phyloP scores from a whole-genome alignment of 352 stramenopile species.

The Phytophthora quininea region DNA sequence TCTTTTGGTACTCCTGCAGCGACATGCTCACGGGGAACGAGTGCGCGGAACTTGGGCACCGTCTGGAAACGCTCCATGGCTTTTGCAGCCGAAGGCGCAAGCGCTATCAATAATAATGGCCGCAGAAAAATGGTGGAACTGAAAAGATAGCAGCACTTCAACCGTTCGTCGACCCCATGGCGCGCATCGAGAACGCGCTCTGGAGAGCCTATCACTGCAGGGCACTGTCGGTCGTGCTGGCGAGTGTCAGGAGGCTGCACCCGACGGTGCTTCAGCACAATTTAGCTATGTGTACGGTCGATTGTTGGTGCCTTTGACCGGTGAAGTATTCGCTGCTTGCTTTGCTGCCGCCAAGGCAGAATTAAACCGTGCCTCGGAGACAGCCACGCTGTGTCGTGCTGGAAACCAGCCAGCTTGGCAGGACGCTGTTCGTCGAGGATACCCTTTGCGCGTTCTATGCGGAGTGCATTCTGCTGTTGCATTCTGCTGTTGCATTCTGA shows the following conservation, averaged over 20 bases:
- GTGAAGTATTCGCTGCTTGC: no score
- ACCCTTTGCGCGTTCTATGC: constrained; percentile 13
- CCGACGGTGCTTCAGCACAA: constrained; percentile 10
- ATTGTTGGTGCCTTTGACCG: background rate
- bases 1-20: constrained; percentile 60
- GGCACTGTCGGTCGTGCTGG: constrained; percentile 2
- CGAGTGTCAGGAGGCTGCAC: constrained; percentile 29
- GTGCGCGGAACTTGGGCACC: constrained; percentile 59
- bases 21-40: constrained; percentile 73
- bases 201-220: constrained; percentile 31
- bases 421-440: background rate
- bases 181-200: constrained; percentile 36
- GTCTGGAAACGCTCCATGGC: constrained; percentile 66
- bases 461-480: background rate
- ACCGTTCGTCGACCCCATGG: background rate
- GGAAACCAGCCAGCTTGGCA: no score
- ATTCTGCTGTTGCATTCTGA: constrained; percentile 3
- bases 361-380: no score
- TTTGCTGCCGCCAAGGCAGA: no score
- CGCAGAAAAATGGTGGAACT: constrained; percentile 1
- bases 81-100: constrained; percentile 21
- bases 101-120: constrained; percentile 16
- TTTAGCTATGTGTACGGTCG: constrained; percentile 19
- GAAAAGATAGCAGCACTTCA: background rate
- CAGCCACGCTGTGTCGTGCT: no score